These are phyloP conservation scores for Amphicarpaea edgeworthii DNA, from an alignment of 306 rosid genomes.

Conservation along the genomic window DNA sequence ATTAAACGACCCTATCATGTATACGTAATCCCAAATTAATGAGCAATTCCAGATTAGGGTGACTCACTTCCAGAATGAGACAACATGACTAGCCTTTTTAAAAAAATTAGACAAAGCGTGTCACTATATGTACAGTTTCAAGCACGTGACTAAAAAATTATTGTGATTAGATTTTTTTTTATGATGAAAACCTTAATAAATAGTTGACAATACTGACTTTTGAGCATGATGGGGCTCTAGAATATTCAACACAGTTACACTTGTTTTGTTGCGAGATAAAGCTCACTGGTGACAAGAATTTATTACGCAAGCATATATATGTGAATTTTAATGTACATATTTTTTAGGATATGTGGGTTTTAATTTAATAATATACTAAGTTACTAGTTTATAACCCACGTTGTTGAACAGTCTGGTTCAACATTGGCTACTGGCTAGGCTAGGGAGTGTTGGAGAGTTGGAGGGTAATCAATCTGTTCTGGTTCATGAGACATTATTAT, in stretches of 20 bases:
- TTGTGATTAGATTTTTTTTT: neutral
- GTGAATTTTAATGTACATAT: neutral
- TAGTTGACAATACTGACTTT: slow-evolving; percentile 52
- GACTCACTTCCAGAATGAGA: slow-evolving; percentile 45
- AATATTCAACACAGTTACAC: slow-evolving; percentile 17
- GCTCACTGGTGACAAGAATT: neutral
- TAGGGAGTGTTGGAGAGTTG: neutral
- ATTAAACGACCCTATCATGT: slow-evolving; percentile 48
- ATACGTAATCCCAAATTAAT: slow-evolving; percentile 27
- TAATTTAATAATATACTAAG: too few species aligned
- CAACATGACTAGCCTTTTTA: slow-evolving; percentile 43
- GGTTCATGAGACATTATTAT: too few species aligned
- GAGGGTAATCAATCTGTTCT: neutral
- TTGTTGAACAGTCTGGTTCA: slow-evolving; percentile 5
- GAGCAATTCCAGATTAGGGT: slow-evolving; percentile 42
- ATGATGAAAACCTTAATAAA: slow-evolving; percentile 25
- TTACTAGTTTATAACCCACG: neutral
- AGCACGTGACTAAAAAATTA: slow-evolving; percentile 53
- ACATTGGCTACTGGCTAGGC: neutral
- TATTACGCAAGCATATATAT: neutral
- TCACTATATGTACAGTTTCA: slow-evolving; percentile 34
- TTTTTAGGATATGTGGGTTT: too few species aligned
- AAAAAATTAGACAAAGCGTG: neutral
- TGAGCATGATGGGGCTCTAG: slow-evolving; percentile 9
- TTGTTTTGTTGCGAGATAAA: slow-evolving; percentile 6